A percentile compares a stretch with the other conserved stretches of the same genome.
Conservation (phyloP, 2,329 filamentous ascomycete species). For the Uncinocarpus reesii region DNA sequence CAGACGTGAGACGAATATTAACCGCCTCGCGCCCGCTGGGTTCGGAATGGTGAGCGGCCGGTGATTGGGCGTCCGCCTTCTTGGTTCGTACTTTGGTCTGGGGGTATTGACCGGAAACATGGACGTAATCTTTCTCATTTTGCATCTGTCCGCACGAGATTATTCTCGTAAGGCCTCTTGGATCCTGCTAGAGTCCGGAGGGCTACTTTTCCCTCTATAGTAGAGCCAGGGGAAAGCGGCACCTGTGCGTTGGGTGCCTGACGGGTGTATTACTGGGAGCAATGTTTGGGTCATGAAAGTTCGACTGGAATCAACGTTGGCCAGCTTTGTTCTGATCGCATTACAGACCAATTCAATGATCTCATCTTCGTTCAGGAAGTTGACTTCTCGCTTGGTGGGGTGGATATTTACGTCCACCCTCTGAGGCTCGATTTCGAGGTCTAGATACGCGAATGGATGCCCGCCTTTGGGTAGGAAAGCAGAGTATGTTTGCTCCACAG, state of each 20-base stretch:
- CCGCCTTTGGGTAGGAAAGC: constrained; percentile 84
- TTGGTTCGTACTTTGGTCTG: constrained; percentile 21
- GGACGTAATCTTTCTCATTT: constrained; percentile 88
- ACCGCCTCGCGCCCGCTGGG: constrained; percentile 58
- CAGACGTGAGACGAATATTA: constrained; percentile 64
- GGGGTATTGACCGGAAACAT: constrained; percentile 63
- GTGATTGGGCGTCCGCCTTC: constrained; percentile 29
- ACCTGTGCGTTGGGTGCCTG: constrained; percentile 18
- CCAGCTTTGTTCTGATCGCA: constrained; percentile 64
- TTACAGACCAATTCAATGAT: constrained; percentile 80
- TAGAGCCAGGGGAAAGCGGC: constrained; percentile 12
- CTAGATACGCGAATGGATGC: constrained; percentile 88
- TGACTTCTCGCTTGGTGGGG: constrained; percentile 91
- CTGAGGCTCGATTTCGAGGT: constrained; percentile 80
- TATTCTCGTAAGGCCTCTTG: constrained; percentile 66
- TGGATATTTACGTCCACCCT: constrained; percentile 96
- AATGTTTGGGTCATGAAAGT: constrained; percentile 92
- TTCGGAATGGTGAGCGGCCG: constrained; percentile 50
- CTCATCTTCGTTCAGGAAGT: constrained; percentile 95
- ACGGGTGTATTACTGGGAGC: constrained; percentile 52
- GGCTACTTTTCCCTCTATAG: constrained; percentile 24
- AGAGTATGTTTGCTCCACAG: constrained; percentile 80
- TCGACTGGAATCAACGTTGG: constrained; percentile 82
- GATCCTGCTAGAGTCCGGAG: constrained; percentile 29
- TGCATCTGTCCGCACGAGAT: constrained; percentile 79